phyloP scores from a whole-genome alignment of 2,329 filamentous ascomycete genomes.

The Balansia obtecta region DNA sequence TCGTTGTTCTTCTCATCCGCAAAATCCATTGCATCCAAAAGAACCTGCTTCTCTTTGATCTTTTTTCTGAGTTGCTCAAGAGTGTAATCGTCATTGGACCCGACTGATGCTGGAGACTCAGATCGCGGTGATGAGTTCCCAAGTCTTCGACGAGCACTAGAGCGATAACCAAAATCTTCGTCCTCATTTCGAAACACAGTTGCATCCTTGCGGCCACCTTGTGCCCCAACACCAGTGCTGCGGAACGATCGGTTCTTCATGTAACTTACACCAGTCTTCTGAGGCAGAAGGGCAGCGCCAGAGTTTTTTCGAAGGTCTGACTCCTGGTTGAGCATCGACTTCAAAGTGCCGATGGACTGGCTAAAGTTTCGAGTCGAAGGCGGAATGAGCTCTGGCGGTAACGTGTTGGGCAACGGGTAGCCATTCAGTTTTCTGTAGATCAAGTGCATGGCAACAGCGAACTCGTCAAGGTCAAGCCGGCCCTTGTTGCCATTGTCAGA shows the following conservation, averaged over 20 bases:
- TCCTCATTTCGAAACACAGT: constrained; percentile 97
- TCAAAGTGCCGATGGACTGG: constrained; percentile 86
- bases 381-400: constrained; percentile 86
- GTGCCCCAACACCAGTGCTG: constrained; percentile 43
- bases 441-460: constrained; percentile 96
- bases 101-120: constrained; percentile 54
- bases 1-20: constrained; percentile 82
- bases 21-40: constrained; percentile 93
- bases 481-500: constrained; percentile 91
- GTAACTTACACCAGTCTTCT: constrained; percentile 96
- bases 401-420: constrained; percentile 75
- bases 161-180: constrained; percentile 82
- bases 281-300: constrained; percentile 80
- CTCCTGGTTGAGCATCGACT: constrained; percentile 77
- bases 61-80: constrained; percentile 85
- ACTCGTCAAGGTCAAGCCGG: constrained; percentile 88
- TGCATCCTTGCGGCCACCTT: constrained; percentile 69
- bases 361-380: constrained; percentile 90
- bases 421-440: constrained; percentile 97
- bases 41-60: constrained; percentile 84
- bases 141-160: constrained; percentile 78
- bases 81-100: constrained; percentile 68
- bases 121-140: constrained; percentile 75
- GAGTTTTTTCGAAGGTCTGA: constrained; percentile 81
- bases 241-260: constrained; percentile 91